Percentiles rank a stretch among this genome's conserved stretches.
Evolutionary conservation across 176 grass and related monocot species (phyloP).

Genomic region (Eragrostis curvula): DNA sequence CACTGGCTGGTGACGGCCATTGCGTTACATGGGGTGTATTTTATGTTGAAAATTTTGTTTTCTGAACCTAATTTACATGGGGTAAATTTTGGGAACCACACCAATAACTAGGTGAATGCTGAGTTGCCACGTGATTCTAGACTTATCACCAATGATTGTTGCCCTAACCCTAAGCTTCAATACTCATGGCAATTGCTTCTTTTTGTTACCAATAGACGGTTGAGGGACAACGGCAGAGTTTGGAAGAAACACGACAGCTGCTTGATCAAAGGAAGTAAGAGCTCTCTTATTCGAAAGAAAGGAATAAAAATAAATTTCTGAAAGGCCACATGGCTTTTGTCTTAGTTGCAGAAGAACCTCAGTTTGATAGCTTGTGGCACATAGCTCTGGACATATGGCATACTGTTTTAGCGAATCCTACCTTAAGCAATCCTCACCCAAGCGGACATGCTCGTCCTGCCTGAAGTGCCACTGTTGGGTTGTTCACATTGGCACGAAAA

Average conservation of each 20-base stretch:
- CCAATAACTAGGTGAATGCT: not conserved
- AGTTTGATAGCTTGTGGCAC: not conserved
- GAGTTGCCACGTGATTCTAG: not conserved
- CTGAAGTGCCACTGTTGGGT: not conserved
- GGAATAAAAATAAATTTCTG: not conserved
- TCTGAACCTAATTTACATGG: not conserved
- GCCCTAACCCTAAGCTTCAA: not conserved
- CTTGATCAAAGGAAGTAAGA: constrained; percentile 61
- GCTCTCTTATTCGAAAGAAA: not conserved
- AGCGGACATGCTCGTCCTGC: no score
- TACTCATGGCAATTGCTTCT: constrained; percentile 18
- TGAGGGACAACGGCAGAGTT: constrained; percentile 54
- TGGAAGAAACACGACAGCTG: constrained; percentile 45
- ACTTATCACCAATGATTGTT: not conserved
- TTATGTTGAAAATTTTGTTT: not conserved
- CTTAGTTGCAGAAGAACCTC: not conserved
- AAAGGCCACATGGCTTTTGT: not conserved
- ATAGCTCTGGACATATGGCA: not conserved
- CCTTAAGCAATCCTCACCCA: not conserved
- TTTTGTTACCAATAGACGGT: constrained; percentile 34
- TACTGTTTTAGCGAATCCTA: not conserved
- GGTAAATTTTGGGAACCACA: not conserved
- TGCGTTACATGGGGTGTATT: not conserved
- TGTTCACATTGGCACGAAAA: not conserved
- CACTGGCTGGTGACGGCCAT: not conserved